Evolutionary conservation across 768 basidiomycete species (phyloP), one percentile per base, ranked within the genome.

Genomic region (Lactifluus rugatus): DNA sequence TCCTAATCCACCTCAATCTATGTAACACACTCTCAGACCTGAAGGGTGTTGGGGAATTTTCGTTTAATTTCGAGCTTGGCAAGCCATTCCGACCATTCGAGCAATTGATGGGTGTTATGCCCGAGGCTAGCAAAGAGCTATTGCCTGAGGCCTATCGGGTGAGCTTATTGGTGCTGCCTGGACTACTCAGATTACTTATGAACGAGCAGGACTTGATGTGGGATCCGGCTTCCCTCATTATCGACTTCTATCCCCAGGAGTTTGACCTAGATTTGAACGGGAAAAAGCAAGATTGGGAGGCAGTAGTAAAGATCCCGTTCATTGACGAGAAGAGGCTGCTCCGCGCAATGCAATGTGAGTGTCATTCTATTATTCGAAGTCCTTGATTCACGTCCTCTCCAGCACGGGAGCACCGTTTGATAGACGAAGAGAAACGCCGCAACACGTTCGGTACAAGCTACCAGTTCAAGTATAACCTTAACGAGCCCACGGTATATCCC

Each of bases 231-330:
- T 98, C 95, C 2, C 81, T 91, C 0, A 96, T 99, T 64, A 69
- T 91, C 48, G 91, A 95, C 67, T 98, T 98, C 75, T 99, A 99
- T 69, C 96, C 96, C 2, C 63, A 76, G 16, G 85, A 93, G 52
- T 98, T 98, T 64, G 93, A 91, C 63, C 83, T 81, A 63, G 96
- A 99, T 73, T 72, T 96, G 68, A 98, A 99, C 64, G 96, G 96
- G 32, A 99, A 99, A 80, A 98, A 93, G 70, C 85, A 88, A 64
- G 95, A 97, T 25, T 99, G 96, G 96, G 96, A 99, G 70, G 95
- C 96, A 0, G 82, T 98, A 51, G 93, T 99, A 54, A 98, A 98
- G 74, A 97, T 99, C 64, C 96, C 96, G 0, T 99, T 99, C 71
- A 97, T 99, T 60, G 85, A 96, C 47, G 83, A 94, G 69, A 64